Evolutionary conservation across 495 filamentous ascomycete genomes (phyloP).

Genomic region (Xylaria telfairii): DNA sequence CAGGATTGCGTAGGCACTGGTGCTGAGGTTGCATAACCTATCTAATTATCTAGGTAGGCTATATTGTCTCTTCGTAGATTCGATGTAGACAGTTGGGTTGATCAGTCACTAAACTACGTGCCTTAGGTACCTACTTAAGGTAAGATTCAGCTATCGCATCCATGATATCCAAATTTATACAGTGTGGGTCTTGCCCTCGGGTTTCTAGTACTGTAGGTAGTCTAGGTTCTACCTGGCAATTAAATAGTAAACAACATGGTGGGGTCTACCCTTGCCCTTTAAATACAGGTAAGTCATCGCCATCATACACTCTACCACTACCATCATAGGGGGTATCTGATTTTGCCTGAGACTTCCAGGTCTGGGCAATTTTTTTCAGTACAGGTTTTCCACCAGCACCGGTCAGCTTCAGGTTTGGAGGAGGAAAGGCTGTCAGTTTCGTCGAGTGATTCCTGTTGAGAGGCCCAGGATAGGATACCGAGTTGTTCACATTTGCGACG

Average conservation of each 20-base stretch:
- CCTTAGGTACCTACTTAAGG: too few species aligned
- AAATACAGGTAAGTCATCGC: slow-evolving; percentile 35
- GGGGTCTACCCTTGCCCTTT: slow-evolving; percentile 24
- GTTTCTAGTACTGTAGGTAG: too few species aligned
- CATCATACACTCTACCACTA: slow-evolving; percentile 52
- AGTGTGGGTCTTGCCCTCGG: not conserved
- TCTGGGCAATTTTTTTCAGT: slow-evolving; percentile 35
- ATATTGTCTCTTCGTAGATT: not conserved
- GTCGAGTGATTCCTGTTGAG: slow-evolving; percentile 47
- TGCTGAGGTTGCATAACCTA: not conserved
- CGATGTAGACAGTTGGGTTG: too few species aligned
- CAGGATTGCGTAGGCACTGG: not conserved
- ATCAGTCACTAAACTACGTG: too few species aligned
- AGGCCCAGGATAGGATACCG: slow-evolving; percentile 66
- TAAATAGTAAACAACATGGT: not conserved
- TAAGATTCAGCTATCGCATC: slow-evolving; percentile 13
- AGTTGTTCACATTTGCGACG: slow-evolving; percentile 64
- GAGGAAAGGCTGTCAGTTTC: slow-evolving; percentile 43
- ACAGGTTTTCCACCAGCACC: slow-evolving; percentile 52
- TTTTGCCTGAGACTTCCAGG: slow-evolving; percentile 36
- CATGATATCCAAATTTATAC: not conserved
- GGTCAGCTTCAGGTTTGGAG: slow-evolving; percentile 50
- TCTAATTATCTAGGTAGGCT: not conserved
- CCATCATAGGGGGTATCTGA: slow-evolving; percentile 56
- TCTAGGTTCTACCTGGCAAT: not conserved